Evolutionary conservation across 2,329 filamentous ascomycete species (phyloP).

Genomic region (Penicillium sp.): DNA sequence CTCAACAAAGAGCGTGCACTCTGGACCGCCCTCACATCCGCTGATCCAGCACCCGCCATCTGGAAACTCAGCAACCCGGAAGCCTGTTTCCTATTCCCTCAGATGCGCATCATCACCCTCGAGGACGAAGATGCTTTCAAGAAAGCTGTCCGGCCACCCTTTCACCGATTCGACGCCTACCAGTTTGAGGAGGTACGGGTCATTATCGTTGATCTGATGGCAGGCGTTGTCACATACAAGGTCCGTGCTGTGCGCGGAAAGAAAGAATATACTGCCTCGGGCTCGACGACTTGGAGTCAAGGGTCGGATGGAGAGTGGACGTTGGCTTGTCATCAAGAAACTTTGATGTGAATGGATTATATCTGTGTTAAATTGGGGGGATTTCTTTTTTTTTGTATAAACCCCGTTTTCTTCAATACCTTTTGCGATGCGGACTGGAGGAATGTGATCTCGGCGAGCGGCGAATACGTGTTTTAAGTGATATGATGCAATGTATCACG

Average conservation of each 20-base stretch:
- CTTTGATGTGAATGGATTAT: slow-evolving; percentile 23
- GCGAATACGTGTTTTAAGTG: slow-evolving; percentile 6
- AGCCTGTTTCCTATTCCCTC: slow-evolving; percentile 36
- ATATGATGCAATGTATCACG: slow-evolving; percentile 10
- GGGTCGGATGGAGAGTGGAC: slow-evolving; percentile 40
- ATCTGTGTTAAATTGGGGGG: neutral
- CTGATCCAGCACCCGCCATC: slow-evolving; percentile 35
- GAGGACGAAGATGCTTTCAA: slow-evolving; percentile 27
- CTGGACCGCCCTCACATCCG: slow-evolving; percentile 40
- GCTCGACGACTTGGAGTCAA: slow-evolving; percentile 38
- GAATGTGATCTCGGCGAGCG: neutral
- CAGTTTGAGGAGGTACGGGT: slow-evolving; percentile 31
- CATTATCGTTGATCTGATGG: slow-evolving; percentile 39
- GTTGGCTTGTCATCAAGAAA: slow-evolving; percentile 37
- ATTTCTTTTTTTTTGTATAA: neutral
- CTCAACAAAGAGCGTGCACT: slow-evolving; percentile 36
- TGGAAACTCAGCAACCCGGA: slow-evolving; percentile 32
- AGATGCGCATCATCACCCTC: slow-evolving; percentile 32
- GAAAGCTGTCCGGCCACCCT: slow-evolving; percentile 30
- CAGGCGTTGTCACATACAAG: slow-evolving; percentile 35
- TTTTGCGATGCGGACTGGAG: neutral
- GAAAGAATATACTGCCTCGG: slow-evolving; percentile 29
- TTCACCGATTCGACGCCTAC: slow-evolving; percentile 37
- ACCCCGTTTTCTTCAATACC: neutral
- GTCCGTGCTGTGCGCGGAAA: slow-evolving; percentile 30